phyloP scores from a whole-genome alignment of 805 yeast species.

The Isabelozyma pseudorhagii region DNA sequence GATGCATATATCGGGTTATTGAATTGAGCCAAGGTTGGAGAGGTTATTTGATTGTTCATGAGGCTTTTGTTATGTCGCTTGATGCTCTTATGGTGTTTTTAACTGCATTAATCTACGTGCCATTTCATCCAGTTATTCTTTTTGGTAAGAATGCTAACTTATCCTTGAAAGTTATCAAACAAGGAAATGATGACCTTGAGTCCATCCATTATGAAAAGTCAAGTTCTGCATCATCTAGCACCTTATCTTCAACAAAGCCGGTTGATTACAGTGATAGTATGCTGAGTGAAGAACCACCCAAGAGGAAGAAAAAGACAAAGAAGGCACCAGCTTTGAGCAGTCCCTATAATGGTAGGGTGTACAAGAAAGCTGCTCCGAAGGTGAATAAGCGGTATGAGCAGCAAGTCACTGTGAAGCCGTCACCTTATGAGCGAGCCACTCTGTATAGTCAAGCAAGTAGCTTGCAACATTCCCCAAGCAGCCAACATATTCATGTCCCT shows the following conservation, averaged over 20 bases:
- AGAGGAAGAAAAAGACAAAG: no score
- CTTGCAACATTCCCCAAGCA: no score
- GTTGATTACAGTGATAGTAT: neutral
- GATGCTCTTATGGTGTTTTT: slow-evolving; percentile 29
- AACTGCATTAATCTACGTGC: slow-evolving; percentile 16
- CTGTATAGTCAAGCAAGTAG: no score
- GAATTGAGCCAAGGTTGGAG: slow-evolving; percentile 74
- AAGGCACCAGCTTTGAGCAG: no score
- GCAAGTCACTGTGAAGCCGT: no score
- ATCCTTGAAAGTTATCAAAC: slow-evolving; percentile 4
- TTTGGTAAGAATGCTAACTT: slow-evolving; percentile 43
- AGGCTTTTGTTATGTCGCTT: slow-evolving; percentile 38
- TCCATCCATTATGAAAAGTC: neutral
- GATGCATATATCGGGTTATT: slow-evolving; percentile 71
- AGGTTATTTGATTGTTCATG: slow-evolving; percentile 55
- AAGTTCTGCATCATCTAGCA: neutral
- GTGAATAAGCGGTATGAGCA: no score
- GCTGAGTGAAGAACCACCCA: no score
- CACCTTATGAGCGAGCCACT: no score
- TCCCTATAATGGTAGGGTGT: no score
- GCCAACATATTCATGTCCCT: no score
- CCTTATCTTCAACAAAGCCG: neutral
- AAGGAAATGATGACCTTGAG: neutral
- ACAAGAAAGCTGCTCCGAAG: no score
- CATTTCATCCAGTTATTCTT: slow-evolving; percentile 63